Conservation (phyloP, 2,329 filamentous ascomycete species). For the Ampelomyces quisqualis region DNA sequence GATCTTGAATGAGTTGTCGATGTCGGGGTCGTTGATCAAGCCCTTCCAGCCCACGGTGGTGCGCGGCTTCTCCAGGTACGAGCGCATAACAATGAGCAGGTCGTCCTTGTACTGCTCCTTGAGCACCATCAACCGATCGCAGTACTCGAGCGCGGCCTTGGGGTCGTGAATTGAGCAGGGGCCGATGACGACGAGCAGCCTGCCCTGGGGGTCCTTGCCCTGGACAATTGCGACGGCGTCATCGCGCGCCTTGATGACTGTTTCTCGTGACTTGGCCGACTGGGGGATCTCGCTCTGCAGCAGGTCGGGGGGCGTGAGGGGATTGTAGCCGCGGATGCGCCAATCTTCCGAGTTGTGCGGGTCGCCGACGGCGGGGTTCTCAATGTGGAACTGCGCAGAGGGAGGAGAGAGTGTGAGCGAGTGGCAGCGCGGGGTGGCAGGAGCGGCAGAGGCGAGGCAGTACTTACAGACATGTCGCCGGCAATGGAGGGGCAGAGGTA, state of each 20-base stretch:
- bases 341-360: constrained; percentile 53
- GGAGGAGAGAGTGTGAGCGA: constrained; percentile 17
- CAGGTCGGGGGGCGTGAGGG: constrained; percentile 86
- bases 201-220: constrained; percentile 57
- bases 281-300: constrained; percentile 88
- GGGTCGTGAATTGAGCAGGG: constrained; percentile 98
- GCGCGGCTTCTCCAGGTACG: constrained; percentile 96
- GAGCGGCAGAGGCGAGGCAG: constrained; percentile 3
- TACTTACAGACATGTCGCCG: constrained; percentile 31
- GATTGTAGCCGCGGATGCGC: constrained; percentile 79
- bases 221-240: constrained; percentile 64
- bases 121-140: constrained; percentile 74
- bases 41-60: constrained; percentile 99
- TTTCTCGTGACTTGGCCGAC: constrained; percentile 51
- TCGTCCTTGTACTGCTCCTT: constrained; percentile 89
- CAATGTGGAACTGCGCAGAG: constrained; percentile 51
- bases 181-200: constrained; percentile 78
- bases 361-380: constrained; percentile 54
- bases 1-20: constrained; percentile 98
- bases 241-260: constrained; percentile 60
- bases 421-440: too few species aligned
- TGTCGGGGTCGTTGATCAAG: constrained; percentile 96
- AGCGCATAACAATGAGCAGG: constrained; percentile 93
- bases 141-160: constrained; percentile 86
- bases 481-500: not conserved